Evolutionary conservation across 2,329 filamentous ascomycete genomes (phyloP).

Genomic region (Colletotrichum endophyticum): DNA sequence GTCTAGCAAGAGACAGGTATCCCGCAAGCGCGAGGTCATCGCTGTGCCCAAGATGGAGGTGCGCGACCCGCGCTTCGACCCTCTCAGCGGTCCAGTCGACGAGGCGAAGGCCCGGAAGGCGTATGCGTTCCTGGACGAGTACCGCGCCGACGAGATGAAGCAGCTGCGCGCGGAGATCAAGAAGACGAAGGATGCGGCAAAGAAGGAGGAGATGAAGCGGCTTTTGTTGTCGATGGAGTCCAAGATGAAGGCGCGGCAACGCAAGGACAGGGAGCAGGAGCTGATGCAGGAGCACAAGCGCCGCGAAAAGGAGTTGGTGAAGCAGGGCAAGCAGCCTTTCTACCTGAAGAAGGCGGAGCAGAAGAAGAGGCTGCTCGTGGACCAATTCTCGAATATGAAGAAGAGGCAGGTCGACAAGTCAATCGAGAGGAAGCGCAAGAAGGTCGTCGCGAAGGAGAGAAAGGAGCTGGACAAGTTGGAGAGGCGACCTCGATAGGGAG

Average conservation of each 20-base stretch:
- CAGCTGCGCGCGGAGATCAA: constrained; percentile 73
- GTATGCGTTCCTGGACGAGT: constrained; percentile 88
- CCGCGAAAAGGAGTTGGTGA: constrained; percentile 83
- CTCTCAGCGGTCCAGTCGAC: constrained; percentile 57
- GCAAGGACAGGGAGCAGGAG: constrained; percentile 72
- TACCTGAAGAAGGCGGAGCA: constrained; percentile 92
- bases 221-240: constrained; percentile 81
- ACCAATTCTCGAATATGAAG: constrained; percentile 84
- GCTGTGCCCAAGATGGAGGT: constrained; percentile 60
- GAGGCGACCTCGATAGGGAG: constrained; percentile 23
- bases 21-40: constrained; percentile 78
- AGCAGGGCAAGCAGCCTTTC: constrained; percentile 90
- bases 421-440: constrained; percentile 89
- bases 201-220: constrained; percentile 74
- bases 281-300: constrained; percentile 77
- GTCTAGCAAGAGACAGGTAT: constrained; percentile 83
- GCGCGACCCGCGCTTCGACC: constrained; percentile 90
- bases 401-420: constrained; percentile 82
- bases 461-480: constrained; percentile 63
- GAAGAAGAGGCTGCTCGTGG: constrained; percentile 82
- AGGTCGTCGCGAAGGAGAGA: constrained; percentile 84
- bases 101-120: constrained; percentile 68
- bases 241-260: constrained; percentile 71
- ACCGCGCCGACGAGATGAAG: constrained; percentile 82
- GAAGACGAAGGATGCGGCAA: constrained; percentile 64